Conservation (phyloP, 495 filamentous ascomycete species). For the Hypomontagnella submonticulosa region DNA sequence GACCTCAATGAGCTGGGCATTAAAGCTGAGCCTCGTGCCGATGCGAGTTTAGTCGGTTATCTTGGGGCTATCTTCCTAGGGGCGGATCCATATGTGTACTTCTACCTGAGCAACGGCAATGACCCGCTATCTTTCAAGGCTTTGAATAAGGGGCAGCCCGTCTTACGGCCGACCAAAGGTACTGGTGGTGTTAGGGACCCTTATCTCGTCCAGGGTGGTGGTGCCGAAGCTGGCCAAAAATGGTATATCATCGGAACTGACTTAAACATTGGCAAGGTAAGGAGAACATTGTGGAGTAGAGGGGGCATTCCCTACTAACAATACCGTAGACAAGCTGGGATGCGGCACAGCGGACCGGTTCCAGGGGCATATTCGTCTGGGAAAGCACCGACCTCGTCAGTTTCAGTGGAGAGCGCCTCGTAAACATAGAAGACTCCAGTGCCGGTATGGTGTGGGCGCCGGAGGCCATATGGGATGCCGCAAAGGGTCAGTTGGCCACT, state of each 20-base stretch:
- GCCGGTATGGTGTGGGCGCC: constrained; percentile 69
- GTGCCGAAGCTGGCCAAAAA: constrained; percentile 60
- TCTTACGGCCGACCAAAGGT: constrained; percentile 61
- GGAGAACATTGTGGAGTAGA: neutral
- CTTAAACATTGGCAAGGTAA: constrained; percentile 61
- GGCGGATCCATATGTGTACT: constrained; percentile 63
- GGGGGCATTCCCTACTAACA: constrained; percentile 23
- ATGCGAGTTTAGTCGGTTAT: constrained; percentile 57
- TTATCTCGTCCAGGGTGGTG: constrained; percentile 58
- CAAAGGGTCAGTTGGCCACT: constrained; percentile 47
- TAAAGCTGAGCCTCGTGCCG: constrained; percentile 47
- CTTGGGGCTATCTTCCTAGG: constrained; percentile 65
- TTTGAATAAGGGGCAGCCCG: constrained; percentile 58
- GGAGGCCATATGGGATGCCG: constrained; percentile 63
- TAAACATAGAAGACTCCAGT: constrained; percentile 58
- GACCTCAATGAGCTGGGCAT: constrained; percentile 36
- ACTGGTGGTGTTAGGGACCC: constrained; percentile 64
- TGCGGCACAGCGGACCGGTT: constrained; percentile 60
- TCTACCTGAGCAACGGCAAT: constrained; percentile 64
- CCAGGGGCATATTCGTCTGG: constrained; percentile 64
- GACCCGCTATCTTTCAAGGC: constrained; percentile 59
- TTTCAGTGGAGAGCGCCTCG: constrained; percentile 60
- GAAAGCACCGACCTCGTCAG: constrained; percentile 62
- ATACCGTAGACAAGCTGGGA: constrained; percentile 60
- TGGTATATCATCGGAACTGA: constrained; percentile 68